Conservation (phyloP, 2,329 filamentous ascomycete genomes). For the Tolypocladium inflatum region DNA sequence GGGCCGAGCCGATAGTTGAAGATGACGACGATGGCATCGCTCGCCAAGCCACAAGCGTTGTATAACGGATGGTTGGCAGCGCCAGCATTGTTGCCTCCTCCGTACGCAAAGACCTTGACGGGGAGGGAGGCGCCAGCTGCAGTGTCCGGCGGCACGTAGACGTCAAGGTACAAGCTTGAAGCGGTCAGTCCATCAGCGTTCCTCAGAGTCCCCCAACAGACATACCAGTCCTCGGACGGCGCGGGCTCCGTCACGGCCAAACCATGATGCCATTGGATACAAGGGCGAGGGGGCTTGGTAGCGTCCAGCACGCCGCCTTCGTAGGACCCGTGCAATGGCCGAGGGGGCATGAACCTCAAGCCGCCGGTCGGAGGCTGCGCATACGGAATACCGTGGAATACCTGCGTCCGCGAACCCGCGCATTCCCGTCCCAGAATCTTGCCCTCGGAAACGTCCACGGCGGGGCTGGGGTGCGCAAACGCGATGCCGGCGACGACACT, state of each 20-base stretch:
- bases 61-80: neutral
- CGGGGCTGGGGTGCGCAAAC: neutral
- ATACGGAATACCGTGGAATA: neutral
- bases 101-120: neutral
- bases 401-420: neutral
- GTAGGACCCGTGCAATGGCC: neutral
- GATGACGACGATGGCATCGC: neutral
- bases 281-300: neutral
- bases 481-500: neutral
- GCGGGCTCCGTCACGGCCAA: neutral
- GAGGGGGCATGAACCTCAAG: neutral
- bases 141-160: neutral
- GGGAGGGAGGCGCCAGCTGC: neutral
- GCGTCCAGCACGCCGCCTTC: neutral
- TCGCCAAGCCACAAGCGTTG: neutral
- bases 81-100: neutral
- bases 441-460: neutral
- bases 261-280: neutral
- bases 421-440: neutral
- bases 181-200: neutral
- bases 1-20: neutral
- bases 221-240: neutral
- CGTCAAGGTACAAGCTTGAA: neutral
- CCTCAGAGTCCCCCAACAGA: neutral
- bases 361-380: neutral